Percentiles rank a stretch among this genome's conserved stretches.
Conservation (phyloP, 169 alveolate species). For the Babesia divergens region DNA sequence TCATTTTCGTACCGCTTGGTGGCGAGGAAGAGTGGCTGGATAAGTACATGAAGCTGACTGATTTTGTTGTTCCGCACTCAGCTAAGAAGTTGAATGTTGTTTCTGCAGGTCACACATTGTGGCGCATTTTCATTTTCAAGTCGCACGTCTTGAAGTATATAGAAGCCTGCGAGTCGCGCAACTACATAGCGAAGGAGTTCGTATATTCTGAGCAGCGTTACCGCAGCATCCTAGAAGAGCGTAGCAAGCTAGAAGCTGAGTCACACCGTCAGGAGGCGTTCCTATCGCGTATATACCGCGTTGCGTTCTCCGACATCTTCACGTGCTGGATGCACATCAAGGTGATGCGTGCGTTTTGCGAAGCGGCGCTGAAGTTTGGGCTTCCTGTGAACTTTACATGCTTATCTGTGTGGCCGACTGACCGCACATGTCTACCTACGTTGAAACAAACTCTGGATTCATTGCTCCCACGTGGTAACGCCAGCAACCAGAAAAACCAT, state of each 20-base stretch:
- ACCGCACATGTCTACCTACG: neutral
- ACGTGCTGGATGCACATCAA: constrained; percentile 84
- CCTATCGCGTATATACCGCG: constrained; percentile 81
- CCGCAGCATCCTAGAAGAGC: constrained; percentile 70
- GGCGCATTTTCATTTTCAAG: constrained; percentile 79
- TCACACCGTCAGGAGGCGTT: constrained; percentile 81
- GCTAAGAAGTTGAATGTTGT: constrained; percentile 68
- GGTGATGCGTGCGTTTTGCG: constrained; percentile 87
- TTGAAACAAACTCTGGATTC: constrained; percentile 11
- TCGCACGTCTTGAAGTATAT: constrained; percentile 73
- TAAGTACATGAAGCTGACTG: constrained; percentile 69
- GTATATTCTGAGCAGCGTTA: constrained; percentile 80
- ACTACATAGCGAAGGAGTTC: constrained; percentile 76
- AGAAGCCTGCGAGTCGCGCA: constrained; percentile 69
- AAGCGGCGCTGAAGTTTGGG: constrained; percentile 87
- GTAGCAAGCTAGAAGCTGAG: constrained; percentile 80
- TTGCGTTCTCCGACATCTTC: constrained; percentile 85
- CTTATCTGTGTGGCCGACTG: constrained; percentile 68
- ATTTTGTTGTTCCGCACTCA: constrained; percentile 82
- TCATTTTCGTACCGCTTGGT: constrained; percentile 80
- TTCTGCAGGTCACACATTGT: constrained; percentile 70
- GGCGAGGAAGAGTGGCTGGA: constrained; percentile 66
- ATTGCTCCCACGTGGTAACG: neutral
- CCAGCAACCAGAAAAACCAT: neutral
- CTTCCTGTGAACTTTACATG: constrained; percentile 86